Conservation (phyloP, 345 rosid species). For the Aquilaria malaccensis region DNA sequence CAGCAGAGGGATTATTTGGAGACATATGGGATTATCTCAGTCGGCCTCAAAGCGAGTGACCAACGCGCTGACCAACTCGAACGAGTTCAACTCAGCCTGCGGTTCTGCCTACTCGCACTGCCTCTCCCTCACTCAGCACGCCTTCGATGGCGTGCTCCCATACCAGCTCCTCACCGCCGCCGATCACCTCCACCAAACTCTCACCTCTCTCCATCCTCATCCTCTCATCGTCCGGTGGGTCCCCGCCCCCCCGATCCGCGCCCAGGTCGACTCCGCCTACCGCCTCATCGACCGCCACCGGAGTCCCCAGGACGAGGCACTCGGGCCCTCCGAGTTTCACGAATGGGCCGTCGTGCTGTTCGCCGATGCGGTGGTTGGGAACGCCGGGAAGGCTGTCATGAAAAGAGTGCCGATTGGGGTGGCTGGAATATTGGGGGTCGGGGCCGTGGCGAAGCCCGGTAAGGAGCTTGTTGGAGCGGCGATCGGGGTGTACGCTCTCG, state of each 20-base stretch:
- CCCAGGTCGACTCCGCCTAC: constrained; percentile 69
- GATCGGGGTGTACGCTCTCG: constrained; percentile 71
- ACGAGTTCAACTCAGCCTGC: constrained; percentile 56
- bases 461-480: constrained; percentile 48
- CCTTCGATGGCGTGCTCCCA: constrained; percentile 65
- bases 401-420: constrained; percentile 61
- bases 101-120: constrained; percentile 57
- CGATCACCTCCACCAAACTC: constrained; percentile 45
- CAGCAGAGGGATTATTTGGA: too few species aligned
- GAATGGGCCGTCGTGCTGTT: constrained; percentile 70
- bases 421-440: constrained; percentile 68
- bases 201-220: constrained; percentile 18
- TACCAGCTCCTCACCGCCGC: constrained; percentile 75
- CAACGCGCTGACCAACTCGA: constrained; percentile 27
- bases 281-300: constrained; percentile 18
- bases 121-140: constrained; percentile 61
- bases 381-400: constrained; percentile 60
- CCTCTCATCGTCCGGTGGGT: constrained; percentile 54
- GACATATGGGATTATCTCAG: constrained; percentile 40
- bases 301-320: constrained; percentile 6
- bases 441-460: constrained; percentile 44
- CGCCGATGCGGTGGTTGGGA: constrained; percentile 43
- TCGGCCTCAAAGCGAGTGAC: constrained; percentile 52
- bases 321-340: constrained; percentile 37
- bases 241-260: constrained; percentile 58